Percentiles rank a stretch among this genome's conserved stretches.
These are phyloP conservation scores for Aspergillus pseudoviridinutans DNA, from an alignment of 2,329 filamentous ascomycete genomes.

Conservation along the genomic window DNA sequence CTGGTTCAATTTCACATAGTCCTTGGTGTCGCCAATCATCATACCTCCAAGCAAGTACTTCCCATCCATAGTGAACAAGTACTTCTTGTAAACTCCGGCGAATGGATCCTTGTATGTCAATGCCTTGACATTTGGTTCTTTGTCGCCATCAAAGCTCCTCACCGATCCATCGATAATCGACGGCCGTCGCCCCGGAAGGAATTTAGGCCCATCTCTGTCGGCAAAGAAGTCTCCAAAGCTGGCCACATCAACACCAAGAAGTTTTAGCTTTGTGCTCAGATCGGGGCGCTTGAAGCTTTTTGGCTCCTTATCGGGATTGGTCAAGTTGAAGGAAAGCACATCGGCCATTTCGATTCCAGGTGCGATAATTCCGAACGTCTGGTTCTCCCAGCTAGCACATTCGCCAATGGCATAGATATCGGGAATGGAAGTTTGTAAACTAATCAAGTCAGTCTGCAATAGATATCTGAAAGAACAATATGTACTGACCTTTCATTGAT, in stretches of 20 bases:
- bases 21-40: conserved; percentile 92
- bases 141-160: conserved; percentile 35
- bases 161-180: conserved; percentile 38
- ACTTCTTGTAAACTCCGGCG: conserved; percentile 86
- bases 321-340: conserved; percentile 85
- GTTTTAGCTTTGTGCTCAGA: conserved; percentile 85
- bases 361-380: conserved; percentile 84
- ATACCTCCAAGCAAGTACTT: conserved; percentile 91
- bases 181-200: conserved; percentile 59
- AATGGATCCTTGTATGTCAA: conserved; percentile 89
- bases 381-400: conserved; percentile 82
- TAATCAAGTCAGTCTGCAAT: conserved; percentile 6
- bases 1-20: conserved; percentile 84
- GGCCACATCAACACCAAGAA: conserved; percentile 85
- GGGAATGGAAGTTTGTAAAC: conserved; percentile 63
- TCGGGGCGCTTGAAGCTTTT: conserved; percentile 76
- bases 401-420: conserved; percentile 86
- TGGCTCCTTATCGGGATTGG: conserved; percentile 67
- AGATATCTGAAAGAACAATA: not conserved
- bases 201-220: conserved; percentile 74
- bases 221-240: conserved; percentile 94
- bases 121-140: conserved; percentile 66
- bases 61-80: conserved; percentile 82
- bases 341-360: conserved; percentile 92
- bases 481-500: conserved; percentile 40